Evolutionary conservation across 2,329 filamentous ascomycete species (phyloP).

Genomic region (Alternaria burnsii): DNA sequence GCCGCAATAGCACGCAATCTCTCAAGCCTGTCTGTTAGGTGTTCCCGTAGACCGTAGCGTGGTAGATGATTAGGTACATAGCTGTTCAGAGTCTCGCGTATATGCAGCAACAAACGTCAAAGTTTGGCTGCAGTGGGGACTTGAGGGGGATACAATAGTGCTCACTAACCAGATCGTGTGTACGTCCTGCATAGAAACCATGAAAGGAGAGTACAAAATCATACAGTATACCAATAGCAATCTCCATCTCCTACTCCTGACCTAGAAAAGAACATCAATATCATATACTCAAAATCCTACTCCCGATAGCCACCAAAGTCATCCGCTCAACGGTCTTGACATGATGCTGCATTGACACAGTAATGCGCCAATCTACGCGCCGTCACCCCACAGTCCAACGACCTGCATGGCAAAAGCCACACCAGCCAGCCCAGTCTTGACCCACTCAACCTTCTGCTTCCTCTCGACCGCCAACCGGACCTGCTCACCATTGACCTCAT

Average conservation of each 20-base stretch:
- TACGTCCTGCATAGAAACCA: background rate
- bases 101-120: background rate
- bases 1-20: too few relatives aligned
- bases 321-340: too few relatives aligned
- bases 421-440: constrained; percentile 54
- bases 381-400: constrained; percentile 61
- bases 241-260: constrained; percentile 50
- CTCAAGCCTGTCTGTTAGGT: too few relatives aligned
- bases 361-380: constrained; percentile 22
- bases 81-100: background rate
- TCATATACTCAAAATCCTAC: constrained; percentile 36
- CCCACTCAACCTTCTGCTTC: constrained; percentile 53
- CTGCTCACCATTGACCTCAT: constrained; percentile 60
- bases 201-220: constrained; percentile 1
- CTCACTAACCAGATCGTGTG: constrained; percentile 4
- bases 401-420: constrained; percentile 58
- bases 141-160: constrained; percentile 10
- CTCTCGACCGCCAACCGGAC: constrained; percentile 57
- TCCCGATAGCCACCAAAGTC: background rate
- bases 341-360: background rate
- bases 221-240: constrained; percentile 41
- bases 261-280: constrained; percentile 57
- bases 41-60: too few relatives aligned
- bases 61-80: too few relatives aligned
- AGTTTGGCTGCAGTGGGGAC: background rate